Evolutionary conservation across 1,139 yeast species (phyloP), one percentile per base, ranked within the genome.

Genomic region (Kodamaea derodonti): DNA sequence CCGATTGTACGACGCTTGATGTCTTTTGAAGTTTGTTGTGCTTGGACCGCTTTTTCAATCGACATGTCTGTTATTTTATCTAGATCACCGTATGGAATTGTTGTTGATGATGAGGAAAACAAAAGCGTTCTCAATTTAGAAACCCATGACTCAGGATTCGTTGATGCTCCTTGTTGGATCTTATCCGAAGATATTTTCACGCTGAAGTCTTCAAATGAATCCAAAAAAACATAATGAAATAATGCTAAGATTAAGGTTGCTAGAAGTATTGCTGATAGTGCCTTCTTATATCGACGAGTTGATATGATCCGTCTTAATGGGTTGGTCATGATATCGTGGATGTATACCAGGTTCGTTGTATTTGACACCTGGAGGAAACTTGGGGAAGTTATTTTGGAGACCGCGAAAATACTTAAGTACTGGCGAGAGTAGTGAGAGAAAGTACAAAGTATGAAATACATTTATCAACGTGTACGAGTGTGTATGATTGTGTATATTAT

Each of bases 1-100:
- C 36, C 43, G 10, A 41, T 35, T 17, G 31, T 32, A 27, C 34
- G 37, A 22, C 47, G 27, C 20, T 34, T 29, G 3, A 26, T 28
- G 22, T 37, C 40, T 26, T 32, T 32, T 20, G 33, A 29, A 6
- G 39, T 17, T 11, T 20, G 30, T 13, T 20, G 31, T 4, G 20
- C 23, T 15, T 17, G 13, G 6, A 36, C 25, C 15, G 27, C 24
- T 24, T 31, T 20, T 24, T 42, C 44, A 7, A 34, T 31, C 9
- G 31, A 13, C 8, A 40, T 22, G 20, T 29, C 35, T n/a, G 34
- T 31, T 2, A 15, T 35, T 27, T 12, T 16, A n/a, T 28, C 18
- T n/a, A 28, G 30, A 13, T 37, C 34, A 11, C 43, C 43, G 35
- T 41, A 50, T 9, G 56, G 54, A 11, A 45, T 39, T 2, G 54